Evolutionary conservation across 2,329 filamentous ascomycete genomes (phyloP), one percentile per base, ranked within the genome.

Genomic region (Claviceps capensis): DNA sequence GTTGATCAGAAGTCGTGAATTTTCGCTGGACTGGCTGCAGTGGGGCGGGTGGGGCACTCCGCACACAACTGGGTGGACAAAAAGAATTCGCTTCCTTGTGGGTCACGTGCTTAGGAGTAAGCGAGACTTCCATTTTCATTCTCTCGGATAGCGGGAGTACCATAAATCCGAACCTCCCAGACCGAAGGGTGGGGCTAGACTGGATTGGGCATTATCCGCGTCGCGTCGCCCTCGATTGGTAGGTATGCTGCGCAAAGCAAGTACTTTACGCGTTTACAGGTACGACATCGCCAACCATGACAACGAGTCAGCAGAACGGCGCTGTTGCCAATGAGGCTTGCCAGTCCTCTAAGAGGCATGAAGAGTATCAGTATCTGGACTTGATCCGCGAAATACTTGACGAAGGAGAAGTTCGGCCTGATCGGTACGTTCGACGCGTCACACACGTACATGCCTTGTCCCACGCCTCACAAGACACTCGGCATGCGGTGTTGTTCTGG

Each of bases 341-440:
- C 17, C 42, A 42, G 19, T 8, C 37, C 2, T 40, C 38, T 14
- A 49, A 51, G 11, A 47, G 51, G 8, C 88, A 95, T 63, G 90
- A 97, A 72, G 93, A 98, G 71, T 75, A 89, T 63, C 93, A 97
- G 69, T 98, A 98, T 66, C 82, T 98, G 54, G 78, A 91, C 61
- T 78, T 98, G 26, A 88, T 97, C 56, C 84, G 82, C 58, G 80
- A 88, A 58, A 96, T 97, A 62, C 76, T 98, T 16, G 73, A 81
- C 16, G 72, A 79, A 26, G 93, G 93, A 62, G 93, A 98, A 67
- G 83, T 89, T 64, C 84, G 93, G 17, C 89, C 88, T 36, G 93
- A 98, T 67, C 78, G 88, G 84, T 86, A 73, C 37, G 61, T 36
- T 45, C 3, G 6, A 34, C 26, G 9, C 11, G 37, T 11, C 23